Evolutionary conservation across 768 basidiomycete genomes (phyloP), one percentile per base, ranked within the genome.

Genomic region (Boletus subparvulus): DNA sequence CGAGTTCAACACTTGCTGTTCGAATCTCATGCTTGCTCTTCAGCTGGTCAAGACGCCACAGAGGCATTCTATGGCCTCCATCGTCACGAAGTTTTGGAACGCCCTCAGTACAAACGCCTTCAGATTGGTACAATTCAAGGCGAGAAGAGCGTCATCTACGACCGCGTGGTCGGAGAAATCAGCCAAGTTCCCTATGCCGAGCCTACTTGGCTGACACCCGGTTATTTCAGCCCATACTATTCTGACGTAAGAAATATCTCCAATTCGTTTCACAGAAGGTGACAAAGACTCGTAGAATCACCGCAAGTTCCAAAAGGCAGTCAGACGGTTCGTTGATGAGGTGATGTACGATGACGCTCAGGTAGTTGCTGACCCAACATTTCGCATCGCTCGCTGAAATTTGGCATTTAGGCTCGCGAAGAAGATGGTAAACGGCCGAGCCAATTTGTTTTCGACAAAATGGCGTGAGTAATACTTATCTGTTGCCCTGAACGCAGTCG

Each of bases 51-150:
- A 69, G 94, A 97, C 64, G 88, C 87, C 1, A 96, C 94, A 0
- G 88, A 92, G 36, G 81, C 82, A 6, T 97, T 98, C 77, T 97
- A 87, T 65, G 84, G 89, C 51, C 84, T 98, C 40, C 95, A 98
- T 69, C 83, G 92, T 24, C 82, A 87, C 41, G 94, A 96, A 65
- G 84, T 97, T 16, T 80, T 98, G 43, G 75, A 80, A 55, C 85
- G 80, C 61, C 86, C 90, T 0, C 88, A 90, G 54, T 92, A 87
- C 63, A 72, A 79, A 50, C 83, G 90, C 3, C 78, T 94, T 13
- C 80, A 84, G 57, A 83, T 95, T 54, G 94, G 93, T n/a, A 75
- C 72, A 13, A 77, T 95, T 54, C 75, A 79, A 47, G 91, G 84
- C 45, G 79, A 89, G 74, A 71, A 80, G 63, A 78, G 78, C 21